Percentiles rank a stretch among this genome's conserved stretches.
These are phyloP conservation scores for Mycena floridula DNA, from an alignment of 768 basidiomycete genomes.

Conservation along the genomic window DNA sequence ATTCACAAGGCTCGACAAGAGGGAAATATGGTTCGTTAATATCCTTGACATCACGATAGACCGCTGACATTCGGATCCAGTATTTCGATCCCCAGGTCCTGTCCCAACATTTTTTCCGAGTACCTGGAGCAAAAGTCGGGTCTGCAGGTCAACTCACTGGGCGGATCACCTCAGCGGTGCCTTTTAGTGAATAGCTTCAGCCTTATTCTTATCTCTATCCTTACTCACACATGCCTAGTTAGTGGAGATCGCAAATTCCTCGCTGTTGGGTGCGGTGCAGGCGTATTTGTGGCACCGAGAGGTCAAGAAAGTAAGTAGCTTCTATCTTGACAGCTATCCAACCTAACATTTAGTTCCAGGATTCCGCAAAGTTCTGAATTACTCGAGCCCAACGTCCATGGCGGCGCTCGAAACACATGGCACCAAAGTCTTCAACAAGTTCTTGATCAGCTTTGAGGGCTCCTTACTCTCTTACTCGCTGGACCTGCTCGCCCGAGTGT, in stretches of 20 bases:
- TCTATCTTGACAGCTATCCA: constrained; percentile 1
- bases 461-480: constrained; percentile 63
- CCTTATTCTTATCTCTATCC: not conserved
- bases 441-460: constrained; percentile 58
- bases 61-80: constrained; percentile 28
- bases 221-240: constrained; percentile 25
- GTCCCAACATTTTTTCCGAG: constrained; percentile 58
- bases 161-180: constrained; percentile 48
- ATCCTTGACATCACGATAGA: not conserved
- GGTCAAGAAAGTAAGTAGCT: constrained; percentile 45
- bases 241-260: constrained; percentile 49
- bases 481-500: constrained; percentile 59
- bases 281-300: constrained; percentile 58
- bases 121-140: constrained; percentile 29
- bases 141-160: constrained; percentile 59
- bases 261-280: constrained; percentile 59
- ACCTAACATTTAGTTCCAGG: constrained; percentile 28
- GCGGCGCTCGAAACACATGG: constrained; percentile 44
- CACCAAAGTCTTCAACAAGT: constrained; percentile 48
- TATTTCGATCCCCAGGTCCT: constrained; percentile 59
- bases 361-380: constrained; percentile 50
- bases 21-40: constrained; percentile 55
- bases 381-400: constrained; percentile 45
- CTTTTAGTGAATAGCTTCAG: constrained; percentile 47
- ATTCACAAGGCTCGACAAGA: constrained; percentile 63